phyloP scores from a whole-genome alignment of 371 early-diverging fungal species.

The Mortierella sp. region DNA sequence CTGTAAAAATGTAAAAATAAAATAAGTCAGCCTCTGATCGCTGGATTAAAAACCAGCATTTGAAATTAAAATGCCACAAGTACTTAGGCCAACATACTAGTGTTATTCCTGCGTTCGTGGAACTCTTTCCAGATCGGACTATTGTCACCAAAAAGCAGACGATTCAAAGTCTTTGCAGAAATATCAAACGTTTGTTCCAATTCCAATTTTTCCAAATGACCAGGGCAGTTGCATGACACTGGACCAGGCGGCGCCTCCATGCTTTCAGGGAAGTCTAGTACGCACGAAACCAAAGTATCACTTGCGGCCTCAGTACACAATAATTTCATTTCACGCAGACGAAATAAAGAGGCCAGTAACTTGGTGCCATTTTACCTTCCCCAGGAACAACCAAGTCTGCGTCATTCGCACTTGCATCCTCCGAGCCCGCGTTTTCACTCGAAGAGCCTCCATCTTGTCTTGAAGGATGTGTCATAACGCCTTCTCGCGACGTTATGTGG shows the following conservation, averaged over 20 bases:
- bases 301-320: neutral
- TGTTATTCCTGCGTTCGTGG: constrained; percentile 61
- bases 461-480: constrained; percentile 18
- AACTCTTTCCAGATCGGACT: constrained; percentile 66
- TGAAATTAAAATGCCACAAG: neutral
- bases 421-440: neutral
- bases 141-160: constrained; percentile 67
- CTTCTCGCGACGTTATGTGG: constrained; percentile 36
- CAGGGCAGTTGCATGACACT: constrained; percentile 71
- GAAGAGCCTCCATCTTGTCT: neutral
- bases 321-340: neutral
- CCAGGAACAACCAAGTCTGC: constrained; percentile 26
- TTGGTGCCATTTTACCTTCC: constrained; percentile 23
- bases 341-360: neutral
- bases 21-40: constrained; percentile 17
- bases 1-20: constrained; percentile 24
- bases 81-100: constrained; percentile 45
- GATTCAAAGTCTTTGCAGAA: constrained; percentile 73
- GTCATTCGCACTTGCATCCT: neutral
- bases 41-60: neutral
- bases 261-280: constrained; percentile 51
- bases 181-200: constrained; percentile 66
- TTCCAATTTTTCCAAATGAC: constrained; percentile 76
- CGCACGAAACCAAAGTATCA: neutral
- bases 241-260: constrained; percentile 65